These are phyloP conservation scores for Colletotrichum cuscutae DNA, from an alignment of 2,329 filamentous ascomycete species.

Conservation along the genomic window DNA sequence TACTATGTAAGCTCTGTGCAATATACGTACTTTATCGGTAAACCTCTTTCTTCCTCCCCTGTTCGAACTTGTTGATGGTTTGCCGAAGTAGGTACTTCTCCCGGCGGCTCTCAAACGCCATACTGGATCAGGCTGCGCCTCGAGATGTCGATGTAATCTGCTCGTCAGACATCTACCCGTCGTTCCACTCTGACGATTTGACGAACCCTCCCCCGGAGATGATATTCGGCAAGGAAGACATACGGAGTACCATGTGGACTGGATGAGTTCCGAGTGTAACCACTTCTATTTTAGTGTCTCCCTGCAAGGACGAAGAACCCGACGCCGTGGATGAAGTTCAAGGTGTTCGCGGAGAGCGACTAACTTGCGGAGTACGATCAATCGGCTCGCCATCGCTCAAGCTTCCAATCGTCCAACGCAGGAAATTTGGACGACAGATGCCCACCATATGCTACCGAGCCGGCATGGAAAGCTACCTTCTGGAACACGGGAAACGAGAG, in stretches of 20 bases:
- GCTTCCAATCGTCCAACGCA: background rate
- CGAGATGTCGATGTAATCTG: conserved; percentile 8
- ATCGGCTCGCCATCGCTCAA: background rate
- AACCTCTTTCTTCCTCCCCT: background rate
- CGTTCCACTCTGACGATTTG: conserved; percentile 1
- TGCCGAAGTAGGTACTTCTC: background rate
- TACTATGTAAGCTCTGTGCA: background rate
- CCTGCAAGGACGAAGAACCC: background rate
- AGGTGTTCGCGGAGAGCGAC: background rate
- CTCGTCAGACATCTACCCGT: conserved; percentile 3
- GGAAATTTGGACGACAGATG: background rate
- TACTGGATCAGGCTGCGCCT: background rate
- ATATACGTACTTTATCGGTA: too few species aligned
- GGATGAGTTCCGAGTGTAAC: conserved; percentile 16
- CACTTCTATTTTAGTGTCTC: conserved; percentile 32
- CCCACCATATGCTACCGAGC: background rate
- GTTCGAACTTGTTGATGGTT: background rate
- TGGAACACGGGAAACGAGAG: background rate
- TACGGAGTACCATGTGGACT: conserved; percentile 3
- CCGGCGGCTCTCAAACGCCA: background rate
- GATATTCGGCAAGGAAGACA: conserved; percentile 14
- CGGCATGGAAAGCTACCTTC: background rate
- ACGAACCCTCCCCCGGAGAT: conserved; percentile 21
- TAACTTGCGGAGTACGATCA: background rate
- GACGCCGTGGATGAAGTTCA: background rate